Evolutionary conservation across 116 monocot species (phyloP).

Genomic region (Dioscorea cayenensis): DNA sequence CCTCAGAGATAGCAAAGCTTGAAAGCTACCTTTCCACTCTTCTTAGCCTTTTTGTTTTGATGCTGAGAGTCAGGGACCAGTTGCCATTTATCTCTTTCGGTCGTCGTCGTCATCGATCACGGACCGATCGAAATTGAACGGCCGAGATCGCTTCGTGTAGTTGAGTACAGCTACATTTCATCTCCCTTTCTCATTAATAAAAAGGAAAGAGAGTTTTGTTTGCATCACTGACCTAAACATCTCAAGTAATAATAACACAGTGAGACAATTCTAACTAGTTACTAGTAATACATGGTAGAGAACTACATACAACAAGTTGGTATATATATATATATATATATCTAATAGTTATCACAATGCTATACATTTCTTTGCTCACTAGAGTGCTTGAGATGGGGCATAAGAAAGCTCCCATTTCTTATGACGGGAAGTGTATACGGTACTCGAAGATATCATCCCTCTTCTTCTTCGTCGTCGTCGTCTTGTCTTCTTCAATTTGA

Average conservation of each 20-base stretch:
- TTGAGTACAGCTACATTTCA: too few species aligned
- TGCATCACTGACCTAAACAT: background rate
- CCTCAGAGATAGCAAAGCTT: too few species aligned
- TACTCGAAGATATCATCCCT: background rate
- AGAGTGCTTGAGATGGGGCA: background rate
- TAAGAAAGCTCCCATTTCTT: background rate
- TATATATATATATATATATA: background rate
- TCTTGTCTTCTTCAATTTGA: slow-evolving; percentile 2
- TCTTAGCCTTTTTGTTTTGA: too few species aligned
- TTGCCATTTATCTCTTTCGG: too few species aligned
- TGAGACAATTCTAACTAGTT: background rate
- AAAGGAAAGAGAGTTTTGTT: too few species aligned
- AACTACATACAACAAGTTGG: slow-evolving; percentile 10
- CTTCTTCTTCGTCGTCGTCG: too few species aligned
- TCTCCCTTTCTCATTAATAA: too few species aligned
- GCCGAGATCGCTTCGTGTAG: too few species aligned
- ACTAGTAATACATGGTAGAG: background rate
- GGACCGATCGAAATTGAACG: too few species aligned
- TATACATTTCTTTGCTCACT: slow-evolving; percentile 19
- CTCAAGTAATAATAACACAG: background rate
- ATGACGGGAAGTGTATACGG: background rate
- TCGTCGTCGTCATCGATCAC: too few species aligned
- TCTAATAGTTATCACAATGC: slow-evolving; percentile 9
- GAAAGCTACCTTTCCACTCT: too few species aligned
- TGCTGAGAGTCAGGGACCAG: too few species aligned